Percentiles rank a stretch among this genome's conserved stretches.
phyloP scores from a whole-genome alignment of 2,329 filamentous ascomycete species.

The Remersonia thermophila region DNA sequence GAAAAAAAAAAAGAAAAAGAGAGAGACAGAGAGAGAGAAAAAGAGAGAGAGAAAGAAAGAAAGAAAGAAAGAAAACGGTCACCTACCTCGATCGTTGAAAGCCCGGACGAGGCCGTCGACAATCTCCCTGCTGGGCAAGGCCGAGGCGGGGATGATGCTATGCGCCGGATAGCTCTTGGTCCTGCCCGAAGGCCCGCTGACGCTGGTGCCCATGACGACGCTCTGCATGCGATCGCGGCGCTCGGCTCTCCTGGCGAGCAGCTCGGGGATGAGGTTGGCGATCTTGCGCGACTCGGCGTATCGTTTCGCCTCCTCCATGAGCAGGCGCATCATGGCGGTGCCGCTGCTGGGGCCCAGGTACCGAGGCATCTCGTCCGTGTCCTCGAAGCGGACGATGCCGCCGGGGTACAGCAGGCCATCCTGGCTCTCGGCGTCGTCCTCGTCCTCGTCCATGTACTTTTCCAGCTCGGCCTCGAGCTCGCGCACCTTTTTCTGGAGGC shows the following conservation, averaged over 20 bases:
- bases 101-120: slow-evolving; percentile 71
- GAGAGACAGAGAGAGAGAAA: slow-evolving; percentile 3
- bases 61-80: slow-evolving; percentile 8
- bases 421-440: slow-evolving; percentile 53
- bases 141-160: slow-evolving; percentile 68
- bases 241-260: slow-evolving; percentile 43
- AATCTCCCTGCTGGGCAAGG: slow-evolving; percentile 60
- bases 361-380: slow-evolving; percentile 73
- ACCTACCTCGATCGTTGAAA: slow-evolving; percentile 72
- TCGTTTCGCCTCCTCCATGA: slow-evolving; percentile 94
- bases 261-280: slow-evolving; percentile 76
- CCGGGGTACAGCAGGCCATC: slow-evolving; percentile 82
- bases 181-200: slow-evolving; percentile 39
- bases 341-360: slow-evolving; percentile 91
- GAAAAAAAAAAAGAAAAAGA: slow-evolving; percentile 4
- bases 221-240: slow-evolving; percentile 53
- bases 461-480: slow-evolving; percentile 71
- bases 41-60: too few species aligned
- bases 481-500: slow-evolving; percentile 75
- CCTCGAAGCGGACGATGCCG: slow-evolving; percentile 71
- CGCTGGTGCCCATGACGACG: slow-evolving; percentile 37
- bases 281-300: slow-evolving; percentile 86
- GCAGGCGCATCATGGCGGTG: slow-evolving; percentile 83
- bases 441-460: slow-evolving; percentile 65
- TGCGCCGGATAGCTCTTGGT: slow-evolving; percentile 87